Conservation (phyloP, 2,329 filamentous ascomycete genomes). For the Monosporascus sp. region DNA sequence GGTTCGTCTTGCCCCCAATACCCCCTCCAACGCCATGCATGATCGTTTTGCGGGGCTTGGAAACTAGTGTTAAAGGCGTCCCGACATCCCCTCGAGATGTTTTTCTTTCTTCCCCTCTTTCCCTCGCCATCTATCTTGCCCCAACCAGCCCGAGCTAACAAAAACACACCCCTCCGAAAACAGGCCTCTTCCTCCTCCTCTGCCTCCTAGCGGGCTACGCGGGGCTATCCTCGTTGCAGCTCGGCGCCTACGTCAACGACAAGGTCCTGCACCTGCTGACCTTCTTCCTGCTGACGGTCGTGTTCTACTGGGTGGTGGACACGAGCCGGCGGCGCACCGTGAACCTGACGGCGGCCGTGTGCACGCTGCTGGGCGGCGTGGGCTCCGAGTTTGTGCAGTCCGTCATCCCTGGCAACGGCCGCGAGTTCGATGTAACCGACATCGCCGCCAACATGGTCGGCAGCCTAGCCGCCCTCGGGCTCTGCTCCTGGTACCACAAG, state of each 20-base stretch:
- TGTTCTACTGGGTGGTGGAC: slow-evolving; percentile 97
- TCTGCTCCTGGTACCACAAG: slow-evolving; percentile 90
- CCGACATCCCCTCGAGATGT: neutral
- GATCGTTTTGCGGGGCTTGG: neutral
- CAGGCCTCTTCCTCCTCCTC: slow-evolving; percentile 66
- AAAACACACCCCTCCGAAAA: slow-evolving; percentile 8
- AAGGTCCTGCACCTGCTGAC: slow-evolving; percentile 82
- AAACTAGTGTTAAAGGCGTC: neutral
- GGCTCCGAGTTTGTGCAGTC: slow-evolving; percentile 73
- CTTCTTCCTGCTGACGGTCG: slow-evolving; percentile 82
- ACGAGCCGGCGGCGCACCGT: slow-evolving; percentile 79
- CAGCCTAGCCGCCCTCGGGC: slow-evolving; percentile 61
- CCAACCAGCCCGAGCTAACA: too few relatives aligned
- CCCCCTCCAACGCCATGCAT: neutral
- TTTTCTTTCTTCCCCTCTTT: too few relatives aligned
- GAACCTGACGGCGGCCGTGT: slow-evolving; percentile 76
- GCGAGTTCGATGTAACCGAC: slow-evolving; percentile 72
- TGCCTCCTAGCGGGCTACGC: slow-evolving; percentile 72
- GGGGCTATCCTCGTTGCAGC: slow-evolving; percentile 64
- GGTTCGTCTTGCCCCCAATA: slow-evolving; percentile 48
- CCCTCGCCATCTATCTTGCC: too few relatives aligned
- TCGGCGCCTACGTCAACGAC: slow-evolving; percentile 66
- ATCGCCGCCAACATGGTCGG: slow-evolving; percentile 84
- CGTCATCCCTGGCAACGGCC: slow-evolving; percentile 63
- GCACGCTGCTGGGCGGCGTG: slow-evolving; percentile 65